These are phyloP conservation scores for Talaromyces sp. DNA, from an alignment of 2,329 filamentous ascomycete species.

Conservation along the genomic window DNA sequence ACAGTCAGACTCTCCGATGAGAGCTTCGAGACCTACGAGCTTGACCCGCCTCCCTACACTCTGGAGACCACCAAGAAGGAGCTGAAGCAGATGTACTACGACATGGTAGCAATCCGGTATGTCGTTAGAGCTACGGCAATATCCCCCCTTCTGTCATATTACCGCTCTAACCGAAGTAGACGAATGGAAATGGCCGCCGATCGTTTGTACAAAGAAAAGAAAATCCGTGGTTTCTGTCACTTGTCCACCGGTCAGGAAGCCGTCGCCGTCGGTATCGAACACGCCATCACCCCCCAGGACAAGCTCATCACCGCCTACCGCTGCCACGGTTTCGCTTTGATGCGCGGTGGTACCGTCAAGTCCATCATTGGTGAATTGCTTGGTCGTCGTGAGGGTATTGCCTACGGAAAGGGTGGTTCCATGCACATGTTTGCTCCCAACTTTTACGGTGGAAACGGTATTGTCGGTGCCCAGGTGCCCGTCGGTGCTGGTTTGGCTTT, in stretches of 20 bases:
- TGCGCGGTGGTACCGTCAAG: conserved; percentile 87
- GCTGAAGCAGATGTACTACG: conserved; percentile 97
- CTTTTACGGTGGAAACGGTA: conserved; percentile 98
- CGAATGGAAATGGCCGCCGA: conserved; percentile 99
- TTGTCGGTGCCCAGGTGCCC: conserved; percentile 96
- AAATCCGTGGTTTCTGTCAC: conserved; percentile 99
- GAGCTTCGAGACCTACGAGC: conserved; percentile 99
- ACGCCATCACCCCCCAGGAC: conserved; percentile 86
- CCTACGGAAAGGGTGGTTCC: conserved; percentile 97
- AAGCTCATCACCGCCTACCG: conserved; percentile 97
- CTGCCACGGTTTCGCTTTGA: conserved; percentile 96
- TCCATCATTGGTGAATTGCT: conserved; percentile 95
- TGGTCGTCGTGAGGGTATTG: conserved; percentile 91
- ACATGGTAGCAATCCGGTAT: conserved; percentile 94
- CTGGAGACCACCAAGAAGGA: conserved; percentile 94
- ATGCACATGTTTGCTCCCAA: conserved; percentile 99
- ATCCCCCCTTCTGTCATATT: not conserved
- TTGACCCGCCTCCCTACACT: conserved; percentile 92
- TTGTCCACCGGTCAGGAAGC: conserved; percentile 97
- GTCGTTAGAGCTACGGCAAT: conserved; percentile 26
- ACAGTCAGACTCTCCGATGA: conserved; percentile 90
- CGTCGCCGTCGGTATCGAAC: conserved; percentile 93
- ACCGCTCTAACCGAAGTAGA: conserved; percentile 47
- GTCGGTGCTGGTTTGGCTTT: conserved; percentile 96
- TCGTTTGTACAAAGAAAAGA: conserved; percentile 99